A percentile compares a stretch with the other conserved stretches of the same genome.
Conservation (phyloP, 2,329 filamentous ascomycete genomes). For the Aspergillus vadensis region DNA sequence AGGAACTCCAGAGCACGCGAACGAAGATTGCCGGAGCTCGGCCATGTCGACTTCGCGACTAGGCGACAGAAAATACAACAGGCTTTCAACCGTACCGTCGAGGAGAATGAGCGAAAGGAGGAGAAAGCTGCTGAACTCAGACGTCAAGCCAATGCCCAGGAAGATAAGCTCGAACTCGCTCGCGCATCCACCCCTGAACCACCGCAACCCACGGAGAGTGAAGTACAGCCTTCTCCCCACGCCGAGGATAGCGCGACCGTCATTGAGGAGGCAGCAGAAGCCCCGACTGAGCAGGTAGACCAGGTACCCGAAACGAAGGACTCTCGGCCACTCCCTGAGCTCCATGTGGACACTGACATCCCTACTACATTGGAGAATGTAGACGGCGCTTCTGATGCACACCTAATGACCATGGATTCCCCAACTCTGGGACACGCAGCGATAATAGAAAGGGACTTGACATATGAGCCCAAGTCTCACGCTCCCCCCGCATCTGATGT, state of each 20-base stretch:
- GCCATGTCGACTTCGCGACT: slow-evolving; percentile 81
- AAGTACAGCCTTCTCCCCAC: slow-evolving; percentile 8
- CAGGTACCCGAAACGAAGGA: slow-evolving; percentile 5
- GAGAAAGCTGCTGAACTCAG: slow-evolving; percentile 57
- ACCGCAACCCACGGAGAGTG: slow-evolving; percentile 17
- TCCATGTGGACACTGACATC: slow-evolving; percentile 32
- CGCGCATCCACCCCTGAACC: slow-evolving; percentile 28
- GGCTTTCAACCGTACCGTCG: slow-evolving; percentile 81
- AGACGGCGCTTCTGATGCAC: slow-evolving; percentile 10
- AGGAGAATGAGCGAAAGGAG: slow-evolving; percentile 64
- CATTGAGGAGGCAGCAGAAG: slow-evolving; percentile 22
- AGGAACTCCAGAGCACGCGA: slow-evolving; percentile 38
- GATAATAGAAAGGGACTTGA: slow-evolving; percentile 13
- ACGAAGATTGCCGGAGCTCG: slow-evolving; percentile 61
- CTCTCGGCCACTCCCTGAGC: slow-evolving; percentile 23
- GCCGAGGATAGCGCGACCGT: slow-evolving; percentile 28
- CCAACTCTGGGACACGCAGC: slow-evolving; percentile 45
- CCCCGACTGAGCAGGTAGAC: slow-evolving; percentile 18
- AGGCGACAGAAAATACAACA: slow-evolving; percentile 79
- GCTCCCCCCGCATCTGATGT: slow-evolving; percentile 46
- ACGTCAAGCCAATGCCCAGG: slow-evolving; percentile 43
- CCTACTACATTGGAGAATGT: slow-evolving; percentile 12
- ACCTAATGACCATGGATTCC: slow-evolving; percentile 42
- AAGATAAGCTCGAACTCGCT: slow-evolving; percentile 51
- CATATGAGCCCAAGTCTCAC: slow-evolving; percentile 10